Base-by-base conservation (phyloP, 164 flowering plant species). In the Platanus orientalis region DNA sequence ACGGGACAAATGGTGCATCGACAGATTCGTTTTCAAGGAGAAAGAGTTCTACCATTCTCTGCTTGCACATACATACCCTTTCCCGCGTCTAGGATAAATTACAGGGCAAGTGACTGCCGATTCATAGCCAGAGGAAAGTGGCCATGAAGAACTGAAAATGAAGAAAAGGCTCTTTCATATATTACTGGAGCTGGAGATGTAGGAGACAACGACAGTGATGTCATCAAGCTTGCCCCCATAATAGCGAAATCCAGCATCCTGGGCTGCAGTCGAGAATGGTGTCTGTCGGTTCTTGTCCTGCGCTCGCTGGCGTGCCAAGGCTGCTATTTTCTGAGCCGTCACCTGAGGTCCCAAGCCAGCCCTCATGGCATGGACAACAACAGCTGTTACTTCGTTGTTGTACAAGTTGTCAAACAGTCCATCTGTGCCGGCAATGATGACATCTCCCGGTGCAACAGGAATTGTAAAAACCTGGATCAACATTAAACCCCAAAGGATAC, bases 221-320 rank as follows among this genome's bases (percentile, higher is more conserved):
- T 92, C 98, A 63, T 92, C 98, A 30, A 90, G 95, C 75, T 89
- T 92, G 52, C 98, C 98, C 34, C 98, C 98, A 73, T 86, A 87
- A 58, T 88, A 90, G 23, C 95, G 95, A 64, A 79, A 80, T 21
- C 96, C 98, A 57, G 96, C 98, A 66, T 90, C 96, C 67, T 88
- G 98, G 2, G 98, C 96, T 30, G 98, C 98, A 53, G 95, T 76
- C 4, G 98, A 90, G 69, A 90, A 90, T 34, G 98, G 98, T 12
- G 98, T 92, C 71, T 92, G 98, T 44, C 96, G 69, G 63, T 88
- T 69, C 45, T 76, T 83, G 63, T 92, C 96, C 73, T 73, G 91
- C 54, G 98, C 96, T 57, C 95, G 76, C 58, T 90, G 96, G 25
- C 95, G 89, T 28, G 98, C 98, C 71, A 92, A 73, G 53, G 96